A percentile compares a stretch with the other conserved stretches of the same genome.
These are phyloP conservation scores for Sugiyamaella boreocaroliniensis DNA, from an alignment of 805 yeast species.

Conservation along the genomic window DNA sequence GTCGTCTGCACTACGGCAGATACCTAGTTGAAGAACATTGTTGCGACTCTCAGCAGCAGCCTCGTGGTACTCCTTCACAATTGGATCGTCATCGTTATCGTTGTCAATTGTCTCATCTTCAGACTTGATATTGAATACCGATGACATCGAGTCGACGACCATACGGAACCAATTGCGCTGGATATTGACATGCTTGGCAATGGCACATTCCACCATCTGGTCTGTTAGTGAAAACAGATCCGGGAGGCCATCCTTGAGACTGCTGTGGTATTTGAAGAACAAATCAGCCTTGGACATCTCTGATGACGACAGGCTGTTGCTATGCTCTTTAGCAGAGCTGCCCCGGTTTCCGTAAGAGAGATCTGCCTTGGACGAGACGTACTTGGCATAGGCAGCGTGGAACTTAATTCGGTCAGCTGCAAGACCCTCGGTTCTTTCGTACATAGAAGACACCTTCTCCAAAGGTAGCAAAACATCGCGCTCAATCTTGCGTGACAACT, in stretches of 20 bases:
- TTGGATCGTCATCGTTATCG: conserved; percentile 9
- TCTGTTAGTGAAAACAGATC: conserved; percentile 17
- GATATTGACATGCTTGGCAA: conserved; percentile 13
- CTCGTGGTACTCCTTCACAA: conserved; percentile 9
- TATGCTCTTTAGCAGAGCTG: background rate
- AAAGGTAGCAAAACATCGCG: conserved; percentile 15
- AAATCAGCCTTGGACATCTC: conserved; percentile 17
- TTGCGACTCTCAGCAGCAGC: background rate
- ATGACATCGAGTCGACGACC: conserved; percentile 19
- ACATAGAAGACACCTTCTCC: conserved; percentile 16
- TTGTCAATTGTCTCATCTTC: conserved; percentile 8
- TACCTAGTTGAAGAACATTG: conserved; percentile 3
- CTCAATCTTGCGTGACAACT: conserved; percentile 14
- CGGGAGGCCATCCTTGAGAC: conserved; percentile 20
- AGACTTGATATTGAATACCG: conserved; percentile 11
- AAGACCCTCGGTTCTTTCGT: conserved; percentile 14
- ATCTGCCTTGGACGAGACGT: conserved; percentile 13
- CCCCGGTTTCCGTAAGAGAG: background rate
- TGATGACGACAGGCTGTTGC: conserved; percentile 2
- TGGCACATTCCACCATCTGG: conserved; percentile 12
- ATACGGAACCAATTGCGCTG: conserved; percentile 21
- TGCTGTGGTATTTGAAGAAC: conserved; percentile 19
- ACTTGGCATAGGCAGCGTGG: conserved; percentile 18
- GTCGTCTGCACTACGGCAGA: conserved; percentile 1
- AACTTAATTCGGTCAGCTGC: conserved; percentile 13